These are phyloP conservation scores for Thalassiosira pacifica DNA, from an alignment of 352 stramenopile species.

Conservation along the genomic window DNA sequence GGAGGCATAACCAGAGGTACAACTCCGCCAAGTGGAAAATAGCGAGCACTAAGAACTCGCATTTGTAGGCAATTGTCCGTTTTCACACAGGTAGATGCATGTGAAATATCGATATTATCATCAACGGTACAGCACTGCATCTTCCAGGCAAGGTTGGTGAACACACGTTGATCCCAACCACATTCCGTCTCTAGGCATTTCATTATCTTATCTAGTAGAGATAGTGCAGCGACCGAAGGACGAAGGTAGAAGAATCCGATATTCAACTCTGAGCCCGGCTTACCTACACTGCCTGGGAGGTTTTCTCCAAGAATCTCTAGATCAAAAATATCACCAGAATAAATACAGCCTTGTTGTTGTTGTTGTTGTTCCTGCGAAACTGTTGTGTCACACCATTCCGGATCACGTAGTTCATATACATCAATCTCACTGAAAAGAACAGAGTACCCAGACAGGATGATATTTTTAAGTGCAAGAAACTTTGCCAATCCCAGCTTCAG, in stretches of 20 bases:
- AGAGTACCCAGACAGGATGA: neutral
- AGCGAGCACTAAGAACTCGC: neutral
- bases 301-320: neutral
- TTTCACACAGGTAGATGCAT: neutral
- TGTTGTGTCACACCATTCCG: neutral
- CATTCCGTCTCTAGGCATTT: neutral
- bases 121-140: neutral
- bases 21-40: neutral
- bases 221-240: neutral
- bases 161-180: neutral
- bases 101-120: neutral
- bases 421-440: slow-evolving; percentile 4
- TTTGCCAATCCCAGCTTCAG: neutral
- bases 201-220: neutral
- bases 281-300: neutral
- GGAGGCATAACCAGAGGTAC: neutral
- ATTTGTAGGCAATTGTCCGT: neutral
- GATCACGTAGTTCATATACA: neutral
- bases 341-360: neutral
- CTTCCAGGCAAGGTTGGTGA: neutral
- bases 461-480: neutral
- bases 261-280: neutral
- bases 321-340: neutral
- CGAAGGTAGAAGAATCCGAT: neutral
- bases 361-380: neutral